phyloP scores from a whole-genome alignment of 1,284 basidiomycete species.

The Papiliotrema fonsecae region DNA sequence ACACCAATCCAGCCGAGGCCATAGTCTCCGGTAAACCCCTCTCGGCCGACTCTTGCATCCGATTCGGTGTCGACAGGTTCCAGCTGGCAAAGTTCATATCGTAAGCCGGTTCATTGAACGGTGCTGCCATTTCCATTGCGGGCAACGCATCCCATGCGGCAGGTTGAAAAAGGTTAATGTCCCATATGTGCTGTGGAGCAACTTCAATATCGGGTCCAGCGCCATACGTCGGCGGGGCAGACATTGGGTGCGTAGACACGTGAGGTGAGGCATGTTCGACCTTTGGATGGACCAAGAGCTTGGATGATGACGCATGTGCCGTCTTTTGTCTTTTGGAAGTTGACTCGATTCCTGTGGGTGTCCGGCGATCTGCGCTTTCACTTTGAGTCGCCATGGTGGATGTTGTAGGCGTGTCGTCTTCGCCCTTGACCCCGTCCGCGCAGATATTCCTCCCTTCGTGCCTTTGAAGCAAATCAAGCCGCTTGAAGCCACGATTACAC shows the following conservation, averaged over 20 bases:
- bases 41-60: not conserved
- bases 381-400: too few relatives aligned
- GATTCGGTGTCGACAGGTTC: not conserved
- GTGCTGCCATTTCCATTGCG: not conserved
- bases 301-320: not conserved
- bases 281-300: not conserved
- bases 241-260: not conserved
- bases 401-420: too few relatives aligned
- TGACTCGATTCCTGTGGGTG: not conserved
- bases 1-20: not conserved
- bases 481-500: constrained; percentile 34
- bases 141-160: not conserved
- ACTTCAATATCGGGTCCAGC: not conserved
- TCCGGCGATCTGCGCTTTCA: not conserved
- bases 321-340: not conserved
- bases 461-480: constrained; percentile 34
- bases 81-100: not conserved
- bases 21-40: not conserved
- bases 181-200: not conserved
- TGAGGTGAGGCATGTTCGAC: not conserved
- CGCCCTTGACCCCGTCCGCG: not conserved
- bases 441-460: constrained; percentile 41
- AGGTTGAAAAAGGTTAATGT: not conserved
- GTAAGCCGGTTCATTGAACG: not conserved
- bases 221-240: not conserved